Percentiles rank a stretch among this genome's conserved stretches.
These are phyloP conservation scores for Podila epigama DNA, from an alignment of 192 early-diverging fungal species.

Conservation along the genomic window DNA sequence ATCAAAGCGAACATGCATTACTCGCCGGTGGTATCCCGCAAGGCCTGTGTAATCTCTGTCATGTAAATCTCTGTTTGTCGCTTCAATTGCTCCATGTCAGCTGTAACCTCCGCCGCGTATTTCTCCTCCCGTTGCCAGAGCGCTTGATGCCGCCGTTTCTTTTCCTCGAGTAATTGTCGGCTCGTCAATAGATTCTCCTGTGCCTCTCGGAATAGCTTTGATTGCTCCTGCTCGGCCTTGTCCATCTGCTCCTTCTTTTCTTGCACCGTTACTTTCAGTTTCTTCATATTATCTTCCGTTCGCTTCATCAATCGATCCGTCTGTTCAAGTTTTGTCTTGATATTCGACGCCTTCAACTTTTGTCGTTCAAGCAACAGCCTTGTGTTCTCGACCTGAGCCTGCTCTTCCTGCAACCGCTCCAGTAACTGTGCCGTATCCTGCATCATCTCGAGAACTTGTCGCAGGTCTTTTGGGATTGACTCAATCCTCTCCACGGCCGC, in stretches of 20 bases:
- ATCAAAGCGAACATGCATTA: too few species aligned
- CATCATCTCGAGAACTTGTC: slow-evolving; percentile 20
- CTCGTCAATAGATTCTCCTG: slow-evolving; percentile 11
- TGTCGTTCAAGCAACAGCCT: background rate
- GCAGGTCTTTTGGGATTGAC: slow-evolving; percentile 15
- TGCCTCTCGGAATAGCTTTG: background rate
- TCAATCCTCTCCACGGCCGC: slow-evolving; percentile 13
- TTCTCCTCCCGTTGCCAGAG: slow-evolving; percentile 16
- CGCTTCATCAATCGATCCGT: slow-evolving; percentile 3
- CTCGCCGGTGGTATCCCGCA: slow-evolving; percentile 3
- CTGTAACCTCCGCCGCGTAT: slow-evolving; percentile 14
- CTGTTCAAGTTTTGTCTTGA: slow-evolving; percentile 11
- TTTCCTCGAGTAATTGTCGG: slow-evolving; percentile 8
- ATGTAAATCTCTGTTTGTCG: slow-evolving; percentile 20
- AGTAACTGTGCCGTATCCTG: slow-evolving; percentile 4
- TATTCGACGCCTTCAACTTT: slow-evolving; percentile 2
- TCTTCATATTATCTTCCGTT: slow-evolving; percentile 14
- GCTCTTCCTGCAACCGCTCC: slow-evolving; percentile 7
- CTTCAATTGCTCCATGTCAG: slow-evolving; percentile 29
- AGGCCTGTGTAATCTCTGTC: slow-evolving; percentile 17
- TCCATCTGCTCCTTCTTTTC: slow-evolving; percentile 6
- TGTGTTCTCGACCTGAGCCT: slow-evolving; percentile 11
- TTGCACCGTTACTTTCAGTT: background rate
- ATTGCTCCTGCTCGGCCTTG: slow-evolving; percentile 14
- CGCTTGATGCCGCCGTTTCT: slow-evolving; percentile 4